Base-by-base conservation (phyloP, 345 rosid genomes). In the Bruguiera gymnorhiza region DNA sequence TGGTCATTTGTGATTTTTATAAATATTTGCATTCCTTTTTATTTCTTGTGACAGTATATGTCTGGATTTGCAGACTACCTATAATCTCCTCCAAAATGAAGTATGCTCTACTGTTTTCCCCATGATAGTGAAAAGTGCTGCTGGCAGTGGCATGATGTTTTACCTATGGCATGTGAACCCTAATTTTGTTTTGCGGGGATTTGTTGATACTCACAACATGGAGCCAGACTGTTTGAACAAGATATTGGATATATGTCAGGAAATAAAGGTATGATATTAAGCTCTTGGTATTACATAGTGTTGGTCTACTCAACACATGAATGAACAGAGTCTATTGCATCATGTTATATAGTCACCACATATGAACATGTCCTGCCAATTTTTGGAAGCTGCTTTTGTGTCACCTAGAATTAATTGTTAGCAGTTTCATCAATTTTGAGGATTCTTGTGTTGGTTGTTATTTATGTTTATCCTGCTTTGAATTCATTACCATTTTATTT, bases 121-220 rank as follows among this genome's bases (percentile, higher is more conserved):
- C n/a, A 59, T 74, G 75, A 69, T 95, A 66, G 43, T 88, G 53
- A 85, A 80, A 46, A 86, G 76, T 79, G 36, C 86, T 16, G 43
- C 58, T 71, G 83, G 82, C 27, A 70, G 65, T 71, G 89, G 92
- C 57, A 78, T 88, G 80, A 73, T 92, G 63, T 86, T 75, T 70
- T 80, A 83, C 75, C 86, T 95, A 21, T 92, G 97, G 99, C 88
- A 87, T 57, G 85, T 86, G 60, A 90, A 92, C 71, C 85, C 87
- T 24, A 80, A 73, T 79, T 84, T 89, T 69, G 83, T 95, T 52
- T 75, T 92, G 77, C 82, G 91, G 79, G 97, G 97, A 75, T 82
- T 89, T 71, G 78, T 86, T 48, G 88, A 88, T 73, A 74, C 80
- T 57, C 86, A 73, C 70, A 79, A 77, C 62, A 66, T 46, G 62